phyloP scores from a whole-genome alignment of 2,329 filamentous ascomycete genomes.

The Ramichloridium luteum region DNA sequence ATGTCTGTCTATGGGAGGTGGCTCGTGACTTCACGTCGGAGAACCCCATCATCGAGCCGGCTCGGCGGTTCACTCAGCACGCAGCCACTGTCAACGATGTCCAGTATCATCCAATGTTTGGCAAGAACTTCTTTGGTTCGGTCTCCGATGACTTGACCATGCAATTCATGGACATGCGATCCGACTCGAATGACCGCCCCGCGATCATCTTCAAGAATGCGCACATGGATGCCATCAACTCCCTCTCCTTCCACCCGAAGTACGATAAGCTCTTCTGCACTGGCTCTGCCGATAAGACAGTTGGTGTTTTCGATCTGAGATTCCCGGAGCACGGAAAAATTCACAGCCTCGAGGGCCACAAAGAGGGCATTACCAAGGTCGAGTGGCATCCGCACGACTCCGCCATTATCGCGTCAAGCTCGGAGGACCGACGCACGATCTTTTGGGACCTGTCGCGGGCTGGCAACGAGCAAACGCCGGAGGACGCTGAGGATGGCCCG shows the following conservation, averaged over 20 bases:
- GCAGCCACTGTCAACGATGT: slow-evolving; percentile 91
- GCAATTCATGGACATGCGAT: slow-evolving; percentile 77
- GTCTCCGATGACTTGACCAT: slow-evolving; percentile 92
- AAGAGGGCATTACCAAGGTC: slow-evolving; percentile 78
- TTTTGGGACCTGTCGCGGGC: slow-evolving; percentile 93
- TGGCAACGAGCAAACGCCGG: slow-evolving; percentile 86
- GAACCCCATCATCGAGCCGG: slow-evolving; percentile 57
- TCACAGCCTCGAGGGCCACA: slow-evolving; percentile 79
- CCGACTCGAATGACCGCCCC: slow-evolving; percentile 40
- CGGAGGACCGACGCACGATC: slow-evolving; percentile 84
- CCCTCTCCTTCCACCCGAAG: slow-evolving; percentile 85
- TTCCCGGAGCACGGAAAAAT: slow-evolving; percentile 59
- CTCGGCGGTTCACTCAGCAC: slow-evolving; percentile 74
- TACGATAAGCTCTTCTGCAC: slow-evolving; percentile 86
- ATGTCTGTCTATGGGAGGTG: slow-evolving; percentile 86
- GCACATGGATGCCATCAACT: slow-evolving; percentile 87
- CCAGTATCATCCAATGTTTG: slow-evolving; percentile 78
- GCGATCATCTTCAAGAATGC: slow-evolving; percentile 58
- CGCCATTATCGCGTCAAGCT: slow-evolving; percentile 76
- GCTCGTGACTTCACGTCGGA: slow-evolving; percentile 56
- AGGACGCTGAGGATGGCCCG: slow-evolving; percentile 88
- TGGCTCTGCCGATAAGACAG: slow-evolving; percentile 87
- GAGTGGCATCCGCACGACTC: slow-evolving; percentile 91
- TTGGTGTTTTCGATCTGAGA: slow-evolving; percentile 89
- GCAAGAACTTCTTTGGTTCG: slow-evolving; percentile 69